phyloP scores from a whole-genome alignment of 179 eudicot species.

The Silene vulgaris region DNA sequence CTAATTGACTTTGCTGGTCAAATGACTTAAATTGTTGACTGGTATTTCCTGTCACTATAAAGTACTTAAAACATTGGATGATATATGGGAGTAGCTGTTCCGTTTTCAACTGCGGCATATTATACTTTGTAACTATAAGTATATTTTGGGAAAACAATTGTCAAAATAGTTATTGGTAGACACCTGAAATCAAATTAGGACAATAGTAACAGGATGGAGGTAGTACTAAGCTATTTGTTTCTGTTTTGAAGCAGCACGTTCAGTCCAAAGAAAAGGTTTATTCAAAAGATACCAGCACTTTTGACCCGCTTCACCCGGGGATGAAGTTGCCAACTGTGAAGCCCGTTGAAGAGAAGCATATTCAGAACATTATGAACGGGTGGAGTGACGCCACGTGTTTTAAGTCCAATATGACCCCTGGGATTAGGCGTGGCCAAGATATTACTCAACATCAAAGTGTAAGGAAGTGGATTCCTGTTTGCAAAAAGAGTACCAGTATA shows the following conservation, averaged over 20 bases:
- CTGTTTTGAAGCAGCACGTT: constrained; percentile 3
- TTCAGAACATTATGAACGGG: background rate
- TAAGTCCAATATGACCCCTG: constrained; percentile 5
- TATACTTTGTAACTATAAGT: no score
- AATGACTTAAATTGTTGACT: no score
- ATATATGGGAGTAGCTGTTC: no score
- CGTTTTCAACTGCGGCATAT: background rate
- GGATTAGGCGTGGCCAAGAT: constrained; percentile 18
- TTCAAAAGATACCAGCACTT: constrained; percentile 17
- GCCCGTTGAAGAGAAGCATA: constrained; percentile 18
- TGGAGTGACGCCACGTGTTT: constrained; percentile 11
- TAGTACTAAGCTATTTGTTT: background rate
- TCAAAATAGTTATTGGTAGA: no score
- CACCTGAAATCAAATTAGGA: no score
- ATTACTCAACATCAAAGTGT: constrained; percentile 14
- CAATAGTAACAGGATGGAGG: no score
- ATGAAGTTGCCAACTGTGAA: constrained; percentile 21
- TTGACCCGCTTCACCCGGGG: constrained; percentile 19
- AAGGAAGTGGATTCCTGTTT: constrained; percentile 26
- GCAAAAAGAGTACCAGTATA: constrained; percentile 22
- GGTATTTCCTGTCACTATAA: no score
- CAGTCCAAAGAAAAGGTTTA: background rate
- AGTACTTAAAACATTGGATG: no score
- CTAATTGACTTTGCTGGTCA: no score
- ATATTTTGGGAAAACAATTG: no score